Base-by-base conservation (phyloP, 257 asterid species). In the Primulina huaijiensis region DNA sequence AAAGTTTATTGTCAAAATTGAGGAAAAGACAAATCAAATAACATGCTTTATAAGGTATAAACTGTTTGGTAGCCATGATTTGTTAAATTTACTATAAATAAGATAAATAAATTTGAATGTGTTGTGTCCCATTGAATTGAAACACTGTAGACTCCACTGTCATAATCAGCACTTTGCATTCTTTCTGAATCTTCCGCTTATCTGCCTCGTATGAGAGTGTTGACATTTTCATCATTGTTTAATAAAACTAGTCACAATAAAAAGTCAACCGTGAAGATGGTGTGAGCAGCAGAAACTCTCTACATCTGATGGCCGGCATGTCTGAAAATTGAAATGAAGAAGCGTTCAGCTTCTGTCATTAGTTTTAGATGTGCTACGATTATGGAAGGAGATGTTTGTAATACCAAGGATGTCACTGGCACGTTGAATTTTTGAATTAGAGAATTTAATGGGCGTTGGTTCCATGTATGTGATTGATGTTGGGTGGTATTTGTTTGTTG, bases 401-500 rank as follows among this genome's bases (percentile, higher is more conserved):
- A 50, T 65, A 27, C 65, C 33, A 40, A 40, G 72, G 77, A 70
- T 35, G 29, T 67, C 57, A 70, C 57, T 53, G 76, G 30, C 37
- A 20, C 58, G 20, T 31, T 53, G 34, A 29, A 31, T 37, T 27
- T 67, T 71, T 23, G 56, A 60, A 58, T 57, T 55, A n/a, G 63
- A 64, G 71, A 71, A 71, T 59, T 66, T 64, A 60, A 59, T 33
- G 70, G 80, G 77, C 65, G 82, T 30, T 71, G 74, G 76, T 71
- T 70, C 53, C 52, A n/a, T 43, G 17, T 62, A 11, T 25, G 62
- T 62, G 56, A 75, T 59, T 76, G 81, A 80, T 76, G 72, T 63
- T 30, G 58, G 86, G 84, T 72, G 81, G 82, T 65, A 69, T 74
- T 17, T 70, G 64, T 21, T 55, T 78, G 79, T 75, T 67, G 82